Conservation (phyloP, 768 basidiomycete genomes). For the Russula brevipes region DNA sequence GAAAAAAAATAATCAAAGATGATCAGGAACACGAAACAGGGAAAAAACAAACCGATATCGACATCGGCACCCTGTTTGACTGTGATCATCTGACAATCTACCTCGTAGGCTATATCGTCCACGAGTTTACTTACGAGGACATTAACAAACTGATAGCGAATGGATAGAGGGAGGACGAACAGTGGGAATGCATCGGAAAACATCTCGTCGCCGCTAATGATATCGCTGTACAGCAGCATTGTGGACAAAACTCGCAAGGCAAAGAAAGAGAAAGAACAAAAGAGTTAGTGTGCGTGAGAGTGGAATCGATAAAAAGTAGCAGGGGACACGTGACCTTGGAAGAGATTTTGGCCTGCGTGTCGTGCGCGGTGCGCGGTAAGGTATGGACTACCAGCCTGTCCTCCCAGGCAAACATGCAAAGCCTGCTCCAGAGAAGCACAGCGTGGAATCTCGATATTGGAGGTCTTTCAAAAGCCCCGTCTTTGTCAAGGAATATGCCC, state of each 20-base stretch:
- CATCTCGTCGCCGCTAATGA: conserved; percentile 83
- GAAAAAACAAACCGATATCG: conserved; percentile 67
- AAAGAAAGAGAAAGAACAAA: neutral
- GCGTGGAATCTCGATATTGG: conserved; percentile 78
- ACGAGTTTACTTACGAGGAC: conserved; percentile 55
- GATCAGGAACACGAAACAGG: conserved; percentile 7
- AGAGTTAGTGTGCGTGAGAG: neutral
- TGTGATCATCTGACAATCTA: conserved; percentile 69
- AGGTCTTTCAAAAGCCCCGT: conserved; percentile 84
- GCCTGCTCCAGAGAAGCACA: conserved; percentile 54
- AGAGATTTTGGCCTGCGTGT: neutral
- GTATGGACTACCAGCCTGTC: conserved; percentile 80
- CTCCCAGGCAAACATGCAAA: conserved; percentile 55
- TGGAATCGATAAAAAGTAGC: conserved; percentile 19
- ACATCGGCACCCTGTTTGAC: conserved; percentile 74
- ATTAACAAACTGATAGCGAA: neutral
- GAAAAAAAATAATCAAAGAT: neutral
- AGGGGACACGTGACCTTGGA: conserved; percentile 11
- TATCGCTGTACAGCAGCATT: conserved; percentile 74
- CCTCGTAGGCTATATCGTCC: conserved; percentile 79
- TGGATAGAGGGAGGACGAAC: conserved; percentile 41
- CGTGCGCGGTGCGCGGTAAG: too few species aligned
- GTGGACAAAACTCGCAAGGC: conserved; percentile 9
- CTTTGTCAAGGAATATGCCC: conserved; percentile 96
- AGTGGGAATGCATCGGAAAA: conserved; percentile 88